Evolutionary conservation across 2,329 filamentous ascomycete species (phyloP), one percentile per base, ranked within the genome.

Genomic region (Clarireedia sp.): DNA sequence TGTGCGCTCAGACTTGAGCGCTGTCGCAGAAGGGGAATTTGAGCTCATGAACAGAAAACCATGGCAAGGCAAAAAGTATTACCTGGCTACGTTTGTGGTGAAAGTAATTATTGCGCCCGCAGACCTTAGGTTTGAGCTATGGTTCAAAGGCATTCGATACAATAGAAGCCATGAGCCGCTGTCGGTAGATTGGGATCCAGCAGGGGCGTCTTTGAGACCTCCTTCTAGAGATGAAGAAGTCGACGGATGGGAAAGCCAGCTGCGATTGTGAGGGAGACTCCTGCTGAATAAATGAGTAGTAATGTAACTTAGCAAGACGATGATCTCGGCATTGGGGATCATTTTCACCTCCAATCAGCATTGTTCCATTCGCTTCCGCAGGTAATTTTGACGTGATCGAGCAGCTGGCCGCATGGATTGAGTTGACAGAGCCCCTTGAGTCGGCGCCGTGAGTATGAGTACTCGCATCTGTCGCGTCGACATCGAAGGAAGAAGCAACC

Each of bases 21-120:
- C 71, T 1, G 65, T 76, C 3, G 60, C 69, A 24, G 69, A 75
- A 50, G 60, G 68, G 14, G 69, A 75, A 45, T 67, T 76, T 19
- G 59, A 70, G 0, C 59, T 66, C 37, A 74, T 71, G 56, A 62
- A 72, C 45, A 72, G 73, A 46, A 59, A 69, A 3, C 68, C 70
- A 17, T 70, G 72, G 51, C 62, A 62, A 7, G 65, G 64, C 16
- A 69, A 72, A 8, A 65, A 68, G 50, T 75, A 69, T 53, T 75
- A 71, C 44, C 59, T 73, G 3, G 73, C 71, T 46, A 66, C 66
- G 6, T 76, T 75, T 51, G 76, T 79, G 49, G 74, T 83, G 0
- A 74, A 79, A 54, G 78, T 80, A 3, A 71, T 81, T 37, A 75
- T 79, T 3, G 79, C 78, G 0, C 74, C 78, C 0, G 75, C 81